Conservation (phyloP, 495 filamentous ascomycete genomes). For the Elasticomyces elasticus region DNA sequence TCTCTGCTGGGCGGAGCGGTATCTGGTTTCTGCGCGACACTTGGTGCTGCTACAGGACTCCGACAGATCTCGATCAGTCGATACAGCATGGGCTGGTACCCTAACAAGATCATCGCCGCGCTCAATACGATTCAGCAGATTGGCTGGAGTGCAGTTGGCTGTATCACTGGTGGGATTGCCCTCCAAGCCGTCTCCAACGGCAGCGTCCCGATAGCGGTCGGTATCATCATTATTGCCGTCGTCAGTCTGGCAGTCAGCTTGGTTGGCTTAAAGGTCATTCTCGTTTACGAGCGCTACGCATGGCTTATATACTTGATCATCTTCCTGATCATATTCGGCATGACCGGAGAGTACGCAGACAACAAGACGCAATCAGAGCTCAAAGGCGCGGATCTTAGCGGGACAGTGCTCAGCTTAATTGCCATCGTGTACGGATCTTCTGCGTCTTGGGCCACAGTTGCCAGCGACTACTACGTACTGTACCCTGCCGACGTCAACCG, state of each 20-base stretch:
- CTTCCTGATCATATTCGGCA: slow-evolving; percentile 48
- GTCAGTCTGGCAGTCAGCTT: slow-evolving; percentile 38
- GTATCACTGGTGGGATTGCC: slow-evolving; percentile 42
- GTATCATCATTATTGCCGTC: slow-evolving; percentile 40
- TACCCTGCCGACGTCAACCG: slow-evolving; percentile 45
- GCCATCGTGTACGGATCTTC: slow-evolving; percentile 41
- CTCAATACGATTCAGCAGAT: slow-evolving; percentile 43
- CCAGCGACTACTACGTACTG: slow-evolving; percentile 53
- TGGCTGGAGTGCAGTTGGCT: slow-evolving; percentile 40
- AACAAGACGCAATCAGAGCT: slow-evolving; percentile 27
- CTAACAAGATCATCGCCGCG: slow-evolving; percentile 33
- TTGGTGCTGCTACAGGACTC: slow-evolving; percentile 42
- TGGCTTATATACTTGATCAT: slow-evolving; percentile 42
- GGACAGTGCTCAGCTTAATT: slow-evolving; percentile 42
- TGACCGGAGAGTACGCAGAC: slow-evolving; percentile 41
- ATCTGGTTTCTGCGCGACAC: slow-evolving; percentile 40
- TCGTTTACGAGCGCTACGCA: slow-evolving; percentile 35
- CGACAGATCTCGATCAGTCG: slow-evolving; percentile 45
- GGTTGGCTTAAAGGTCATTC: slow-evolving; percentile 30
- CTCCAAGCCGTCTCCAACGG: slow-evolving; percentile 42
- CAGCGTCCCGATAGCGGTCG: slow-evolving; percentile 36
- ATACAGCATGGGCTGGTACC: slow-evolving; percentile 48
- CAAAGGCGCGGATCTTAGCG: slow-evolving; percentile 25
- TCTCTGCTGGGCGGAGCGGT: slow-evolving; percentile 38
- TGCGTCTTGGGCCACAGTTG: slow-evolving; percentile 46